Base-by-base conservation (phyloP, 148 eudicot species). In the Persicaria maculosa region DNA sequence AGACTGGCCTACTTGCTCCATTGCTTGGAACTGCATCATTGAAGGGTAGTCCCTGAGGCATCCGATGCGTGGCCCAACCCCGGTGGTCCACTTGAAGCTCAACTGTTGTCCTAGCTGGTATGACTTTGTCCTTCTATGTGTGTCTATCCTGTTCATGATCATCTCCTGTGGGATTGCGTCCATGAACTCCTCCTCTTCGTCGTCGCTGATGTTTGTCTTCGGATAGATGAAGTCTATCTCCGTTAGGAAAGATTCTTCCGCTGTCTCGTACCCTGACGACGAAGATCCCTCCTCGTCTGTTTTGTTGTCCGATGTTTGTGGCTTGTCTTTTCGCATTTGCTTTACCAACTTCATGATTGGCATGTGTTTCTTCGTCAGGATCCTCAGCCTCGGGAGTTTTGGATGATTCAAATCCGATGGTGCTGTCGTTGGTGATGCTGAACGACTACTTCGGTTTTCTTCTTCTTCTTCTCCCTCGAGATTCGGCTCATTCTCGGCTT, bases 31-130 rank as follows among this genome's bases (percentile, higher is more conserved):
- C 71, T 91, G 98, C 31, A 93, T 81, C 83, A 80, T 82, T 4
- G 87, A 79, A 65, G 98, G 98, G 75, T 93, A 93, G 76, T 93
- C 96, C 75, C 96, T 83, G 52, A 93, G 77, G 53, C 98, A 93
- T 50, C 96, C 98, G 4, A 93, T 93, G 31, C 98, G 79, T 0
- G 98, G 93, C 9, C 98, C 98, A 0, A 88, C 96, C 16, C 98
- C 98, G 1, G 96, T 89, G 25, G 93, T 87, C 98, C 98, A 93
- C 73, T 70, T 84, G 68, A 86, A 93, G 47, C 81, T 77, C 75
- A 90, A 61, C 20, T 83, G 90, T 22, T 89, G 78, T 47, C 89
- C 97, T 77, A 91, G 78, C 74, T 89, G 93, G 77, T 86, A 90
- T 6, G 96, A 91, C 75, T 64, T 82, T 47, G 80, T 84, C 62